phyloP scores from a whole-genome alignment of 2,329 filamentous ascomycete genomes.

The Proliferodiscus dingleyae region DNA sequence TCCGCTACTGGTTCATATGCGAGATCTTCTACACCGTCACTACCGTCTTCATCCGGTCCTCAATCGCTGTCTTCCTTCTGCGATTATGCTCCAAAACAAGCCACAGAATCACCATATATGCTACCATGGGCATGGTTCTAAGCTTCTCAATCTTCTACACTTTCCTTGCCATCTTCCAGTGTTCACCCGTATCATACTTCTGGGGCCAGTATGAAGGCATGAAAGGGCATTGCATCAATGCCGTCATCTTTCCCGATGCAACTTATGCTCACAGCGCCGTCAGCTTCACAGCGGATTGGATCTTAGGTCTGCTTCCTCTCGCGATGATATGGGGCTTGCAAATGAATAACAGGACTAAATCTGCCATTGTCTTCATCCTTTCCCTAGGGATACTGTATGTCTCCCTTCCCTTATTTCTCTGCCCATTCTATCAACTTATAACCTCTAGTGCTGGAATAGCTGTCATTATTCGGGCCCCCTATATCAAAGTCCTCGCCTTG shows the following conservation, averaged over 20 bases:
- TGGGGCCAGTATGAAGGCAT: conserved; percentile 36
- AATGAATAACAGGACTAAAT: conserved; percentile 48
- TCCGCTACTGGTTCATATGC: conserved; percentile 46
- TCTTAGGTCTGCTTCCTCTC: conserved; percentile 47
- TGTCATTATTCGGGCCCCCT: conserved; percentile 22
- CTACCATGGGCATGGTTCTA: conserved; percentile 41
- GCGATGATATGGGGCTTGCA: conserved; percentile 51
- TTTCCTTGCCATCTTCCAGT: conserved; percentile 49
- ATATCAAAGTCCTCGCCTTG: conserved; percentile 16
- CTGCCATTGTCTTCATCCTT: conserved; percentile 47
- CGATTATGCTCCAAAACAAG: conserved; percentile 42
- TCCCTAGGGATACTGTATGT: conserved; percentile 48
- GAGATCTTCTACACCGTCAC: conserved; percentile 49
- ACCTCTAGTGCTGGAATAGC: conserved; percentile 21
- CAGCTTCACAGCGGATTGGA: conserved; percentile 45
- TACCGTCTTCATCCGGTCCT: conserved; percentile 37
- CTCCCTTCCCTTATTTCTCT: conserved; percentile 17
- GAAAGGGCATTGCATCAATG: conserved; percentile 34
- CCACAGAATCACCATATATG: conserved; percentile 43
- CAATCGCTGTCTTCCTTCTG: conserved; percentile 49
- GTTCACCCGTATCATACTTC: conserved; percentile 46
- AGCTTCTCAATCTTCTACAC: conserved; percentile 44
- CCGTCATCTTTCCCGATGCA: conserved; percentile 44
- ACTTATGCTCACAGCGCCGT: conserved; percentile 48
- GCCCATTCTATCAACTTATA: neutral